Evolutionary conservation across 1,284 basidiomycete species (phyloP).

Genomic region (Spongispora temasekensis): DNA sequence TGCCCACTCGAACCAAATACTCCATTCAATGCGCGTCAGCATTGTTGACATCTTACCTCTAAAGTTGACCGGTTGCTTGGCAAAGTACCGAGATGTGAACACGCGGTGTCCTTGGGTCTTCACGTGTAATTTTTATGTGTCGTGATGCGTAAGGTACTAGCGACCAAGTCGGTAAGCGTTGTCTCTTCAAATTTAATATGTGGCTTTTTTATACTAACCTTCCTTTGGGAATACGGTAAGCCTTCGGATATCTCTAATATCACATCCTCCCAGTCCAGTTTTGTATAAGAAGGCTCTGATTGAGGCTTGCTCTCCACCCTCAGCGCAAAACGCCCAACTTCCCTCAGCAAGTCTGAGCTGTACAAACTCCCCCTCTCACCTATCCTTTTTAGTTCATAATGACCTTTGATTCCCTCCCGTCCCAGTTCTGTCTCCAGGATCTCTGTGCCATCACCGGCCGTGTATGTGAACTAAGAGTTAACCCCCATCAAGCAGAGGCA

Average conservation of each 20-base stretch:
- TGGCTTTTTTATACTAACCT: constrained; percentile 32
- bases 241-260: constrained; percentile 23
- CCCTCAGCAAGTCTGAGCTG: constrained; percentile 31
- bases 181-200: constrained; percentile 28
- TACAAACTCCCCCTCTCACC: constrained; percentile 15
- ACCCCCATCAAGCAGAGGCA: constrained; percentile 32
- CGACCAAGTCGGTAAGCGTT: constrained; percentile 26
- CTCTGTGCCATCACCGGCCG: constrained; percentile 39
- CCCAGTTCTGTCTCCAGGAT: constrained; percentile 35
- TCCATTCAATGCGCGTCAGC: too few relatives aligned
- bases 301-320: not conserved
- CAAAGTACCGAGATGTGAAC: constrained; percentile 21
- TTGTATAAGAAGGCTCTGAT: constrained; percentile 34
- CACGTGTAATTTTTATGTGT: constrained; percentile 36
- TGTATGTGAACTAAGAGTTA: constrained; percentile 36
- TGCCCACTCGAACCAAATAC: not conserved
- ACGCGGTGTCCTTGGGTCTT: constrained; percentile 31
- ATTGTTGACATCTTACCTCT: constrained; percentile 30
- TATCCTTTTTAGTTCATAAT: constrained; percentile 21
- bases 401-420: constrained; percentile 29
- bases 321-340: constrained; percentile 8
- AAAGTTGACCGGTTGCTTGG: constrained; percentile 19
- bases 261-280: constrained; percentile 19
- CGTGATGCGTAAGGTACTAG: constrained; percentile 32
- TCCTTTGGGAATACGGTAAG: constrained; percentile 23